Conservation (phyloP, 2,329 filamentous ascomycete species). For the Pseudogymnoascus pannorum region DNA sequence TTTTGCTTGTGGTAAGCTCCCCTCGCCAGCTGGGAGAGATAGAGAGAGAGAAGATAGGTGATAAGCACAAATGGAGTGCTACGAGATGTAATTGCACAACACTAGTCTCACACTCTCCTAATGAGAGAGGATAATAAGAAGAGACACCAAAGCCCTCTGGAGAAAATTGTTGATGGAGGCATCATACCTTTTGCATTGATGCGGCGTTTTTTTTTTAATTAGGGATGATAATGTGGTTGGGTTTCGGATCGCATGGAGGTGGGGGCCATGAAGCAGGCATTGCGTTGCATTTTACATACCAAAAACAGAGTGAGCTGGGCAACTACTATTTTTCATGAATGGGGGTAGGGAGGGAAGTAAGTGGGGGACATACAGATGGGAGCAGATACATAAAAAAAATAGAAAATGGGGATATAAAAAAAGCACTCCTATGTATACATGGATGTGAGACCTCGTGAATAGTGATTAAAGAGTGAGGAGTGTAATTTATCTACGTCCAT, state of each 20-base stretch:
- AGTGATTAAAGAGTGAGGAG: neutral
- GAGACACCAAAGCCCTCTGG: neutral
- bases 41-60: neutral
- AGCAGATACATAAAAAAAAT: slow-evolving; percentile 4
- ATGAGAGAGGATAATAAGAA: neutral
- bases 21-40: neutral
- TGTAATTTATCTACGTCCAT: neutral
- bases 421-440: neutral
- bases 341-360: neutral
- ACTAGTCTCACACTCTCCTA: neutral
- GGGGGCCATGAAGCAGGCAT: too few species aligned
- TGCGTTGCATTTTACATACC: slow-evolving; percentile 4
- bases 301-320: neutral
- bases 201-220: neutral
- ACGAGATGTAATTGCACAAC: neutral
- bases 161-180: neutral
- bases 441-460: neutral
- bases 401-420: slow-evolving; percentile 1
- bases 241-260: neutral
- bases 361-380: neutral
- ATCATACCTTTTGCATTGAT: neutral
- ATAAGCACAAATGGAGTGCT: neutral
- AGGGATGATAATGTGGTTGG: neutral
- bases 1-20: neutral
- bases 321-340: neutral